A percentile compares a stretch with the other conserved stretches of the same genome.
Evolutionary conservation across 179 eudicot genomes (phyloP).

Genomic region (Silene coronaria): DNA sequence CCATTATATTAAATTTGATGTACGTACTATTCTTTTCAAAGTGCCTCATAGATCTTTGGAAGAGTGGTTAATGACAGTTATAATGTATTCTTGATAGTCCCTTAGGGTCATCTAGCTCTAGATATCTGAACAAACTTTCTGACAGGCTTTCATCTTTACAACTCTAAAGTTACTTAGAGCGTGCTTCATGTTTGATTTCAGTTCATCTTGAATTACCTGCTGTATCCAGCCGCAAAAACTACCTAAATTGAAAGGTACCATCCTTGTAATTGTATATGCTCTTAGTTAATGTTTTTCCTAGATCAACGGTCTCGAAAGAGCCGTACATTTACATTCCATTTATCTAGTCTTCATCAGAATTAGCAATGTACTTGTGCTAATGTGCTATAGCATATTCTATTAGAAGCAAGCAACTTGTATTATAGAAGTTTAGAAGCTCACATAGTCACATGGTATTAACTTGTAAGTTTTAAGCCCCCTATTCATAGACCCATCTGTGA

Average conservation of each 20-base stretch:
- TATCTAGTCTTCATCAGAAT: background rate
- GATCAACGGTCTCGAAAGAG: constrained; percentile 3
- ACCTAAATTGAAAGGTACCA: constrained; percentile 11
- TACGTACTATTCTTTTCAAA: background rate
- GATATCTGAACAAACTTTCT: background rate
- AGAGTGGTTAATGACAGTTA: background rate
- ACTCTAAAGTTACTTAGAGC: constrained; percentile 11
- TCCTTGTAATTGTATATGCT: background rate
- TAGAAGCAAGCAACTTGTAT: constrained; percentile 18
- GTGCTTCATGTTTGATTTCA: constrained; percentile 4
- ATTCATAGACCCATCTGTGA: constrained; percentile 7
- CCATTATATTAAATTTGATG: background rate
- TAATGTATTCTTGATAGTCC: background rate
- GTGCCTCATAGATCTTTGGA: constrained; percentile 8
- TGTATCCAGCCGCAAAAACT: constrained; percentile 21
- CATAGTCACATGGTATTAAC: constrained; percentile 9
- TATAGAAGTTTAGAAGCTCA: constrained; percentile 16
- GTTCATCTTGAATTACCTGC: constrained; percentile 2
- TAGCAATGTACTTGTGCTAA: constrained; percentile 11
- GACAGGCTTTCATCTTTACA: constrained; percentile 13
- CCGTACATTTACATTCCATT: constrained; percentile 1
- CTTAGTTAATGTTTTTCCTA: background rate
- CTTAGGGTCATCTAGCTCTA: constrained; percentile 1
- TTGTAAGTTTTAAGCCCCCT: background rate
- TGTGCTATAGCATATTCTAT: constrained; percentile 20